Base-by-base conservation (phyloP, 1,284 basidiomycete species). In the Puccinia polysora region DNA sequence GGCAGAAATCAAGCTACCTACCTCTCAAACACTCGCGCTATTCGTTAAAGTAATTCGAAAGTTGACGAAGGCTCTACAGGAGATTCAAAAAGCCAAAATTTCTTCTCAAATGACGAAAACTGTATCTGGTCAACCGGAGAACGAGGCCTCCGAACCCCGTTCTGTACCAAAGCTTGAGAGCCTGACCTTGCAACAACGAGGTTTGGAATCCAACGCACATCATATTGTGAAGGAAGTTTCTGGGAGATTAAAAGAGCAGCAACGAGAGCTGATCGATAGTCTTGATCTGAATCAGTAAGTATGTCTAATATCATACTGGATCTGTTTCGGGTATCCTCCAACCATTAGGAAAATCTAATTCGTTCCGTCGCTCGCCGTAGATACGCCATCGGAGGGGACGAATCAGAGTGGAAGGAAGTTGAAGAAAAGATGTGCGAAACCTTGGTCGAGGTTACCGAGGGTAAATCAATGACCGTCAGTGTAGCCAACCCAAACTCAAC, bases 11-110 rank as follows among this genome's bases (percentile, higher is more conserved):
- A 86, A 87, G 25, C 81, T 97, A 0, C 89, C 91, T 0, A 87
- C 91, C 25, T 88, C 88, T 2, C 95, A 98, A 80, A 85, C 87
- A 0, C 84, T 98, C 15, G 94, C 95, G 0, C 83, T 97, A 45
- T 94, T 98, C 80, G 88, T 88, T 76, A 97, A 98, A 82, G 84
- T 92, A 36, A 83, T 97, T 65, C 87, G 91, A 65, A 91, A 93
- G 81, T 85, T 97, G 73, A 87, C 86, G 75, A 89, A 89, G 77
- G 83, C 85, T 34, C 81, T 98, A 59, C 84, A 88, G 67, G 88
- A 90, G 67, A 84, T 97, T 25, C 90, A 91, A 78, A 90, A 90
- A 80, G 85, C 83, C 12, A 88, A 86, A 2, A 86, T 94, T 73
- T 86, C 84, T 34, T 85, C 83, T n/a, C 36, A 38, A 28, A 20